Evolutionary conservation across 192 early-diverging fungal genomes (phyloP), one percentile per base, ranked within the genome.

Genomic region (Spizellomyces punctatus): DNA sequence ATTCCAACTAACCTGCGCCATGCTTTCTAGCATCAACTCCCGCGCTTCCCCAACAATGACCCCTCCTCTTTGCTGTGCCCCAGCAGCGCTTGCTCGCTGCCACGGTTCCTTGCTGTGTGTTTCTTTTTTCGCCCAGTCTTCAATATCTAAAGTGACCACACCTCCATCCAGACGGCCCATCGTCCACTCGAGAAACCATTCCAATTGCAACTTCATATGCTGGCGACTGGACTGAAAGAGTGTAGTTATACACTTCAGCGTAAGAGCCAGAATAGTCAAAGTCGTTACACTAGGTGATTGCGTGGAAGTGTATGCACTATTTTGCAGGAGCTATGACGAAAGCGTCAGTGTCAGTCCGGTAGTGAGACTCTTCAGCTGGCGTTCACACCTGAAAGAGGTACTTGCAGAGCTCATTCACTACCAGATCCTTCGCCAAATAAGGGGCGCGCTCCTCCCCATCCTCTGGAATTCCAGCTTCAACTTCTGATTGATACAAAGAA

Each of bases 341-440:
- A 36, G 27, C 27, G 81, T 76, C 0, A 75, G 27, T 36, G 27
- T 36, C n/a, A 36, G 27, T 36, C 27, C 27, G 27, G 27, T 3
- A 36, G 27, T 36, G 27, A 36, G 3, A 36, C 27, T 36, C n/a
- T 36, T 36, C 27, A 36, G 74, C 0, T 74, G 67, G 44, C 83
- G 55, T 58, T 82, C 73, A 54, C 76, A 94, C 89, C 72, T 92
- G 92, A 73, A 96, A 91, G 46, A 98, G 77, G 73, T 86, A 90
- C 76, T 90, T 92, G 77, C 91, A 92, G 64, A 98, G 86, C 22
- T 93, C 92, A 48, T 95, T 92, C 6, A 90, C 80, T 0, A 95
- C 89, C 48, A 96, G 72, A 10, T 89, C 83, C 48, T 76, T 79
- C 8, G 67, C 74, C 27, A 67, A 60, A 19, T 84, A 14, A 14